phyloP scores from a whole-genome alignment of 225 moss, liverwort and hornwort genomes.

The Rhytidiadelphus loreus region DNA sequence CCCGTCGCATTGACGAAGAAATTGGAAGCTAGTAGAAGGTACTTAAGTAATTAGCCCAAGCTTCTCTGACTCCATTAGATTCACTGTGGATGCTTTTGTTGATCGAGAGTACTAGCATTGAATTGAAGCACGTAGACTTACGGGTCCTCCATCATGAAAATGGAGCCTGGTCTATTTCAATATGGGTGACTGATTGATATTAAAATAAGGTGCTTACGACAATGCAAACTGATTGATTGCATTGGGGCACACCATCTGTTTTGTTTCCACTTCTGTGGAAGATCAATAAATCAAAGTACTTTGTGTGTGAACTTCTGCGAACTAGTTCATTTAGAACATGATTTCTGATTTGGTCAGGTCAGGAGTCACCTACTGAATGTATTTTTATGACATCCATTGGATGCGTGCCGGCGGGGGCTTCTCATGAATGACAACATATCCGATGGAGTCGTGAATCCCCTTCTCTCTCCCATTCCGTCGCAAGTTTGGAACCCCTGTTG shows the following conservation, averaged over 20 bases:
- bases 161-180: background rate
- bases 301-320: background rate
- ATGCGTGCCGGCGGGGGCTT: background rate
- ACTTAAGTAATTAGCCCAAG: background rate
- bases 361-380: background rate
- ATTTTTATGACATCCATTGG: too few species aligned
- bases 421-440: background rate
- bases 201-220: background rate
- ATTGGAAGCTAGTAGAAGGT: background rate
- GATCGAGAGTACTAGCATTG: background rate
- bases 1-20: background rate
- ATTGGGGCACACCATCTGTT: background rate
- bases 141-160: background rate
- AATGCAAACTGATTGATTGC: background rate
- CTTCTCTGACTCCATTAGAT: background rate
- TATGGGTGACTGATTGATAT: background rate
- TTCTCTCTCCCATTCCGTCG: background rate
- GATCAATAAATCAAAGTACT: background rate
- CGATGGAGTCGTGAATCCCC: background rate
- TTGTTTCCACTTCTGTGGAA: background rate
- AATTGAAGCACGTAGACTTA: background rate
- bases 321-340: background rate
- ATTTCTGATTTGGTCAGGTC: background rate
- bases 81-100: background rate
- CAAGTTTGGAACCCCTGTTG: background rate